Evolutionary conservation across 768 basidiomycete species (phyloP).

Genomic region (Lactifluus rugatus): DNA sequence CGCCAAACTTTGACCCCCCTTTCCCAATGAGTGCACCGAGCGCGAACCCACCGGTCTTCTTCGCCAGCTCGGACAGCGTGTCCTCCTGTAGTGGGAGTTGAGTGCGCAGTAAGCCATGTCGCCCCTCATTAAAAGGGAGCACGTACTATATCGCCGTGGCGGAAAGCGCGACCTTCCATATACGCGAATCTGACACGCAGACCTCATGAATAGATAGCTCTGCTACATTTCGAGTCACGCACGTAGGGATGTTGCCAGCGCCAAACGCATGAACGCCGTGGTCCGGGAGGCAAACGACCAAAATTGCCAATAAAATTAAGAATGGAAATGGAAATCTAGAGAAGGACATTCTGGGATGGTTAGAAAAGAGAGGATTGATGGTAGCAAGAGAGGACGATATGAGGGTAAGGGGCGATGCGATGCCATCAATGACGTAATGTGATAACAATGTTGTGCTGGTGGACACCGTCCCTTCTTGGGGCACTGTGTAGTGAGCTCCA

Average conservation of each 20-base stretch:
- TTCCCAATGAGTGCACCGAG: slow-evolving; percentile 47
- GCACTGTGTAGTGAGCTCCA: too few relatives aligned
- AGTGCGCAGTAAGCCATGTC: not conserved
- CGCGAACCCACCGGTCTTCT: slow-evolving; percentile 49
- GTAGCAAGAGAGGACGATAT: too few relatives aligned
- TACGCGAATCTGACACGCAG: slow-evolving; percentile 53
- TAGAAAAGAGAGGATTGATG: not conserved
- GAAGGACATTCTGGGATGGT: too few relatives aligned
- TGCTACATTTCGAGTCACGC: not conserved
- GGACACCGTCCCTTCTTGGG: too few relatives aligned
- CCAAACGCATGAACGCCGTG: slow-evolving; percentile 65
- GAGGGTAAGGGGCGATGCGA: too few relatives aligned
- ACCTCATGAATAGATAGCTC: not conserved
- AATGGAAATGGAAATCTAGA: slow-evolving; percentile 16
- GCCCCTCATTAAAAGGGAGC: slow-evolving; percentile 15
- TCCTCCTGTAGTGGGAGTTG: slow-evolving; percentile 49
- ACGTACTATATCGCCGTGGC: slow-evolving; percentile 79
- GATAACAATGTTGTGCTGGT: not conserved
- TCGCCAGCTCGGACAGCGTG: slow-evolving; percentile 48
- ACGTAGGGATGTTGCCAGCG: slow-evolving; percentile 73
- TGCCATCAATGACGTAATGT: not conserved
- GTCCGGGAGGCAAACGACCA: slow-evolving; percentile 45
- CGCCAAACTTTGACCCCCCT: slow-evolving; percentile 57
- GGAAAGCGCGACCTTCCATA: slow-evolving; percentile 75
- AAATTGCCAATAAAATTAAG: slow-evolving; percentile 36